Conservation (phyloP, 1,139 yeast species). For the Yamadazyma diddensiae region DNA sequence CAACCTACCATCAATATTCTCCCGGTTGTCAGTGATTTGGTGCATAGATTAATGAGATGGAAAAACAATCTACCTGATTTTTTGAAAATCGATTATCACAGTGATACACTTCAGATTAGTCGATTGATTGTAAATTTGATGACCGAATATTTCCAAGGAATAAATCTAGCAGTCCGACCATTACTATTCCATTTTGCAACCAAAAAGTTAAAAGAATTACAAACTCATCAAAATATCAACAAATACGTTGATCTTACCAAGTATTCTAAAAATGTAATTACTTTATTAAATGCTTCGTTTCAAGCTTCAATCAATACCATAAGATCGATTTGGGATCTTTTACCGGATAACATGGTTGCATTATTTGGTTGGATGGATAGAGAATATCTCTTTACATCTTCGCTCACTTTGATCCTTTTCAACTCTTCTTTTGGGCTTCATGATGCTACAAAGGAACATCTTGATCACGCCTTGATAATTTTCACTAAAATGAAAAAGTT, state of each 20-base stretch:
- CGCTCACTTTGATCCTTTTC: constrained; percentile 72
- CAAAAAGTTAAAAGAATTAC: constrained; percentile 56
- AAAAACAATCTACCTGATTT: constrained; percentile 61
- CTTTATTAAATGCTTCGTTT: constrained; percentile 73
- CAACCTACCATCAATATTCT: constrained; percentile 73
- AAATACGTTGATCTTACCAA: constrained; percentile 65
- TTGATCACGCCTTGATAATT: constrained; percentile 69
- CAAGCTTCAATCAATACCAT: constrained; percentile 83
- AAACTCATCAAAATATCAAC: constrained; percentile 38
- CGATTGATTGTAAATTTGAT: constrained; percentile 72
- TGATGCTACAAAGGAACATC: constrained; percentile 67
- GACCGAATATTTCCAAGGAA: constrained; percentile 85
- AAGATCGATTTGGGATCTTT: constrained; percentile 67
- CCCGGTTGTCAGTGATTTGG: constrained; percentile 70
- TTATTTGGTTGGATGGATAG: constrained; percentile 88
- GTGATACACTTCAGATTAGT: constrained; percentile 54
- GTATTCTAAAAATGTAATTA: constrained; percentile 65
- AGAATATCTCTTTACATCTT: constrained; percentile 77
- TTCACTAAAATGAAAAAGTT: constrained; percentile 72
- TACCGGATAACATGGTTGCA: constrained; percentile 77
- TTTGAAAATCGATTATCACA: constrained; percentile 61
- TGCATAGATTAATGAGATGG: constrained; percentile 70
- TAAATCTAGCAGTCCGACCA: constrained; percentile 80
- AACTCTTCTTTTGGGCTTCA: constrained; percentile 83
- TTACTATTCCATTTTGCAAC: constrained; percentile 76